Evolutionary conservation across 202 grass and related monocot species (phyloP), one percentile per base, ranked within the genome.

Genomic region (Elaeis oleifera): DNA sequence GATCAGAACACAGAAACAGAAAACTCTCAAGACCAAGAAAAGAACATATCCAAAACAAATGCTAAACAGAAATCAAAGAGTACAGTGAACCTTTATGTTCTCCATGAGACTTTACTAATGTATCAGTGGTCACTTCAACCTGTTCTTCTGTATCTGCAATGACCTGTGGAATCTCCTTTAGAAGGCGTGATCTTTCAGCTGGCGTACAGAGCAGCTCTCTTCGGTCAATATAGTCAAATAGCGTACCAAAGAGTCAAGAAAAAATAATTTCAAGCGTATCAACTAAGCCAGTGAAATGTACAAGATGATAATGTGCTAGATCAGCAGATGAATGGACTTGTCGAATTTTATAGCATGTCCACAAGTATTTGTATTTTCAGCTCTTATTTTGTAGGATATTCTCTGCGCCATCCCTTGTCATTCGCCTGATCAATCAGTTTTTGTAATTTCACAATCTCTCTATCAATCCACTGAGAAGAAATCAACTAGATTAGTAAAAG

Each of bases 401-500:
- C 71, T 65, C 6, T 27, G 32, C 61, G 79, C 77, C 76, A 85
- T 39, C 91, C 87, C 59, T 90, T 85, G 23, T 68, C 74, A 64
- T 78, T 59, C 19, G 84, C 84, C 56, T 18, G 54, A 57, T 69
- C 49, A 27, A 91, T 85, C 55, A 68, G 25, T 53, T 54, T 96
- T 78, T 79, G 75, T 50, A 96, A 54, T 66, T 57, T 89, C 65
- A 18, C 5, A 76, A 85, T 71, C 64, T 96, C 84, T 59, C 23
- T 83, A 51, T 81, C 74, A 68, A 96, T 77, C 87, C 92, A 83
- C 87, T 96, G 76, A 76, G 84, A 79, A 84, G 67, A 56, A 18
- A 59, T 56, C 50, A 65, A 73, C 23, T 55, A 39, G 71, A 36
- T 60, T 24, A 16, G 21, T 22, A 53, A 54, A 56, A 71, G 27